phyloP scores from a whole-genome alignment of 1,284 basidiomycete genomes.

The Cystobasidium slooffiae region DNA sequence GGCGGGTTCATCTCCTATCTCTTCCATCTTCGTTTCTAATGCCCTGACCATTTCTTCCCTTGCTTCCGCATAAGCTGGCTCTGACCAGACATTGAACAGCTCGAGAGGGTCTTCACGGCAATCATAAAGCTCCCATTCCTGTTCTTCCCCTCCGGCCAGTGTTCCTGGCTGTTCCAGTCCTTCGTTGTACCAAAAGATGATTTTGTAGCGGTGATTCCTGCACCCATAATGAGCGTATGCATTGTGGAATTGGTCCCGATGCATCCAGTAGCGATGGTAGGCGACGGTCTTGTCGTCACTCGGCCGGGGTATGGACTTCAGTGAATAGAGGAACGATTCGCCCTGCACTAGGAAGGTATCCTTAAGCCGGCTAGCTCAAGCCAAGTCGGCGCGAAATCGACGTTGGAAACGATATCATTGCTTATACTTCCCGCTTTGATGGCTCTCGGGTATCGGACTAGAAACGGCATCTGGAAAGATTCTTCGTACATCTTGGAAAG shows the following conservation, averaged over 20 bases:
- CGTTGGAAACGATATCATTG: slow-evolving; percentile 50
- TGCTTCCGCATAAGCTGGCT: slow-evolving; percentile 20
- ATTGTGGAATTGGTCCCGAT: slow-evolving; percentile 47
- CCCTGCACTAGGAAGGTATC: slow-evolving; percentile 51
- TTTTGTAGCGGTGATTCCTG: slow-evolving; percentile 47
- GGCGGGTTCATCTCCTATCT: slow-evolving; percentile 47
- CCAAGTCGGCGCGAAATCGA: slow-evolving; percentile 51
- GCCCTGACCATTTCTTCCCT: slow-evolving; percentile 46
- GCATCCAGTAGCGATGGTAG: slow-evolving; percentile 51
- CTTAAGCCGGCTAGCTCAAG: slow-evolving; percentile 46
- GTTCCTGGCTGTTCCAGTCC: slow-evolving; percentile 45
- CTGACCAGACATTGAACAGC: slow-evolving; percentile 48
- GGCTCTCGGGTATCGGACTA: slow-evolving; percentile 45
- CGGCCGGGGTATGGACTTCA: slow-evolving; percentile 20
- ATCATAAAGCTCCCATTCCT: slow-evolving; percentile 51
- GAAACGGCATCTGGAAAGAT: slow-evolving; percentile 51
- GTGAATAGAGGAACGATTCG: slow-evolving; percentile 45
- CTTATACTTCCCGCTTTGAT: slow-evolving; percentile 48
- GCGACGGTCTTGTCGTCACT: slow-evolving; percentile 42
- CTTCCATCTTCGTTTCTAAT: slow-evolving; percentile 49
- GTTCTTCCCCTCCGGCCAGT: slow-evolving; percentile 42
- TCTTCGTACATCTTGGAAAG: slow-evolving; percentile 45
- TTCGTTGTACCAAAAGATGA: slow-evolving; percentile 50
- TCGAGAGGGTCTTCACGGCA: slow-evolving; percentile 49
- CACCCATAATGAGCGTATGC: slow-evolving; percentile 50